These are phyloP conservation scores for Ogataea sp. DNA, from an alignment of 805 yeast genomes.

Conservation along the genomic window DNA sequence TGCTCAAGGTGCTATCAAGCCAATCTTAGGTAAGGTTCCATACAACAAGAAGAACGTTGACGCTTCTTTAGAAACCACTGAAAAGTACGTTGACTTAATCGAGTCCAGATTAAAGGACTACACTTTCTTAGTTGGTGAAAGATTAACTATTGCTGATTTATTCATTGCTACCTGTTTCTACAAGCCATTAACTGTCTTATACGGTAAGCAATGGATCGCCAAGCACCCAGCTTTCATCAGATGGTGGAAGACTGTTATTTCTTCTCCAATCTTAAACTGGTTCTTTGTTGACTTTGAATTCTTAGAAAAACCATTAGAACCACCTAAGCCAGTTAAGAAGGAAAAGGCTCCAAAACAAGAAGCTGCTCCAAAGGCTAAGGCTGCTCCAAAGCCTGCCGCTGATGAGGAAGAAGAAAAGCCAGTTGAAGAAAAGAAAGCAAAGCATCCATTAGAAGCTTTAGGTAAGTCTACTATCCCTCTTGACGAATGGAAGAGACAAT, in stretches of 20 bases:
- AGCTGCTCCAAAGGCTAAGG: slow-evolving; percentile 23
- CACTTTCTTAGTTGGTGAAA: slow-evolving; percentile 31
- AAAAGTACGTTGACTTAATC: slow-evolving; percentile 4
- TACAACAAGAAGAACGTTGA: slow-evolving; percentile 63
- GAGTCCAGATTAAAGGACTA: slow-evolving; percentile 25
- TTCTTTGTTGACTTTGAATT: slow-evolving; percentile 40
- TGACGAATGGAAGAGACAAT: slow-evolving; percentile 94
- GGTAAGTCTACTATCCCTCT: slow-evolving; percentile 62
- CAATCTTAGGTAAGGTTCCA: slow-evolving; percentile 57
- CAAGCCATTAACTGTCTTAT: slow-evolving; percentile 31
- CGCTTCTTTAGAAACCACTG: slow-evolving; percentile 7
- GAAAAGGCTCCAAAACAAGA: slow-evolving; percentile 44
- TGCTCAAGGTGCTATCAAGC: slow-evolving; percentile 43
- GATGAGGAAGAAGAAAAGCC: slow-evolving; percentile 28
- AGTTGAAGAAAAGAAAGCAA: slow-evolving; percentile 64
- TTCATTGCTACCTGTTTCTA: slow-evolving; percentile 24
- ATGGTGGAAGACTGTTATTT: slow-evolving; percentile 29
- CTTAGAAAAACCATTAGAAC: slow-evolving; percentile 53
- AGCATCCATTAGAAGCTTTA: slow-evolving; percentile 84
- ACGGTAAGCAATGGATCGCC: slow-evolving; percentile 36
- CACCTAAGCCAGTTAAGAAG: slow-evolving; percentile 56
- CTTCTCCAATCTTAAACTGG: slow-evolving; percentile 32
- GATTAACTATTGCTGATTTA: slow-evolving; percentile 27
- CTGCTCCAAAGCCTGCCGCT: slow-evolving; percentile 28
- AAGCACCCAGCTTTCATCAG: slow-evolving; percentile 34